These are phyloP conservation scores for Eleusine indica DNA, from an alignment of 176 grass and related monocot species.

Conservation along the genomic window DNA sequence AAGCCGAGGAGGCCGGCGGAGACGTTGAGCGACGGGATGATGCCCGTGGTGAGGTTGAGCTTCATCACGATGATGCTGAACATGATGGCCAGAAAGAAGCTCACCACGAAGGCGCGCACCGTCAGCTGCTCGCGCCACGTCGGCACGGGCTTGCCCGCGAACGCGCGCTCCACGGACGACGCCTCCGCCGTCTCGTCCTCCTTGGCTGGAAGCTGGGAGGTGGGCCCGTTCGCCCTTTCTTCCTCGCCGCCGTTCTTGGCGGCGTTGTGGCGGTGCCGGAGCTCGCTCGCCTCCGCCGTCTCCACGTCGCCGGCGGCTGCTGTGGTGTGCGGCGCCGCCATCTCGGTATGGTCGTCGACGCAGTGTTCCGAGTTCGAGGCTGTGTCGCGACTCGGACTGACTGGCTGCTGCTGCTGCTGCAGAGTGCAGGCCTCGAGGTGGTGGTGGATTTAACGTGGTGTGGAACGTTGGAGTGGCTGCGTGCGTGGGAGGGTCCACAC, in stretches of 20 bases:
- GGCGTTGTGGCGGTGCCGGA: conserved; percentile 43
- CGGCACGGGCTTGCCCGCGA: conserved; percentile 58
- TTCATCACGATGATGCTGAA: conserved; percentile 85
- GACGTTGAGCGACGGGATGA: conserved; percentile 89
- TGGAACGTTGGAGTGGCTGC: conserved; percentile 6
- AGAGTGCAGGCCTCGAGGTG: conserved; percentile 9
- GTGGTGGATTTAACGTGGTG: conserved; percentile 25
- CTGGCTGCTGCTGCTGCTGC: background rate
- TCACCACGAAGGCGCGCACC: conserved; percentile 63
- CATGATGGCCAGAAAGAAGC: conserved; percentile 53
- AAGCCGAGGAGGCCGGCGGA: conserved; percentile 73
- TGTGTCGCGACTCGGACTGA: background rate
- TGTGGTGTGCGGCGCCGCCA: conserved; percentile 35
- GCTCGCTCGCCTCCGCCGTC: conserved; percentile 38
- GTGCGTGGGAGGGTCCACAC: background rate
- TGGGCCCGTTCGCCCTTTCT: background rate
- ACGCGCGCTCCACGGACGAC: conserved; percentile 57
- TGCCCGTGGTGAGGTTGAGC: conserved; percentile 81
- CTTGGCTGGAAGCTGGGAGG: background rate
- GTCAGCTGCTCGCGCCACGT: conserved; percentile 74
- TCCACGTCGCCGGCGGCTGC: conserved; percentile 37
- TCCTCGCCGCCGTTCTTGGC: background rate
- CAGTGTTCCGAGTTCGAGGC: background rate
- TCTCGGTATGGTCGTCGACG: conserved; percentile 36
- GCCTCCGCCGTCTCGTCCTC: background rate